phyloP scores from a whole-genome alignment of 192 early-diverging fungal genomes.

The Mortierella antarctica region DNA sequence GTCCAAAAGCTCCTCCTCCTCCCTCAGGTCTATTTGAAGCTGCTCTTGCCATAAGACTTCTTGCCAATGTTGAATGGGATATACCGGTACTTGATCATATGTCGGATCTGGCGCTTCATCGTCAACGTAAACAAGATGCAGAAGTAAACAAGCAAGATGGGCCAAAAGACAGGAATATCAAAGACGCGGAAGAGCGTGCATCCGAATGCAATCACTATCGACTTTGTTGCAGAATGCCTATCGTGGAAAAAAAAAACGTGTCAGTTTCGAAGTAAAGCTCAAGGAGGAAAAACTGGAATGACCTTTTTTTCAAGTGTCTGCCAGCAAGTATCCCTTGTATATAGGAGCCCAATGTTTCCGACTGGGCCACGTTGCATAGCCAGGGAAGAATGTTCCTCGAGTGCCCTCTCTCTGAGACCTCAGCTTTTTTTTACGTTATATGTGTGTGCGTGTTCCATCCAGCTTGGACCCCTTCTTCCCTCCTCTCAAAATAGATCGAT shows the following conservation, averaged over 20 bases:
- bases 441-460: too few relatives aligned
- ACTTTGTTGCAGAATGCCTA: conserved; percentile 89
- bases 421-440: too few relatives aligned
- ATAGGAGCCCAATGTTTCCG: too few relatives aligned
- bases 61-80: conserved; percentile 89
- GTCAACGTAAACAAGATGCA: conserved; percentile 92
- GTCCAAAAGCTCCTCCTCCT: not conserved
- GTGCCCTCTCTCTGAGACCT: too few relatives aligned
- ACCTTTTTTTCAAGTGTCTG: too few relatives aligned
- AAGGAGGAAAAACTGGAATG: not conserved
- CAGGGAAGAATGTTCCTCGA: too few relatives aligned
- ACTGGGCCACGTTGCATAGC: too few relatives aligned
- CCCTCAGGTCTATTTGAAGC: conserved; percentile 9
- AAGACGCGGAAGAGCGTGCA: conserved; percentile 90
- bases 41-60: conserved; percentile 66
- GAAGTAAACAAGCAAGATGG: conserved; percentile 98
- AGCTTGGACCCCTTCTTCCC: too few relatives aligned
- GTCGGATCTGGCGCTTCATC: conserved; percentile 96
- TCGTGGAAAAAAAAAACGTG: not conserved
- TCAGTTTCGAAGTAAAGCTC: not conserved
- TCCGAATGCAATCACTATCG: conserved; percentile 83
- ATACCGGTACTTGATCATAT: conserved; percentile 98
- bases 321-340: too few relatives aligned
- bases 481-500: too few relatives aligned
- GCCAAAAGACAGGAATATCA: conserved; percentile 99